These are phyloP conservation scores for Nakaseomyces bracarensis DNA, from an alignment of 1,139 yeast species.

Conservation along the genomic window DNA sequence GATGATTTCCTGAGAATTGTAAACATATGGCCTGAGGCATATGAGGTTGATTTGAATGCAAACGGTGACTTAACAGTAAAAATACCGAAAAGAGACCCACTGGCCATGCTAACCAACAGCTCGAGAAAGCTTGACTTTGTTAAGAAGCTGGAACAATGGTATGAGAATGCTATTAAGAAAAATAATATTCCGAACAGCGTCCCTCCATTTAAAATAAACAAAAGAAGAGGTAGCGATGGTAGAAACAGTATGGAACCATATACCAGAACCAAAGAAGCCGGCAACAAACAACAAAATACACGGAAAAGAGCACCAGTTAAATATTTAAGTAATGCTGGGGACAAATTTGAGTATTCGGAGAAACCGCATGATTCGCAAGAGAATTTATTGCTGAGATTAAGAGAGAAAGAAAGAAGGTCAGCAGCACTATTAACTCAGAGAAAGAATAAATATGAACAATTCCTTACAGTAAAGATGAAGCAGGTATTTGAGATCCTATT, in stretches of 20 bases:
- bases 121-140: constrained; percentile 25
- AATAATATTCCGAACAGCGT: constrained; percentile 16
- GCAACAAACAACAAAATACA: background rate
- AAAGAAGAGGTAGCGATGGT: constrained; percentile 16
- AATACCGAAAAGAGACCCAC: constrained; percentile 17
- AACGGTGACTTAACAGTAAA: constrained; percentile 20
- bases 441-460: constrained; percentile 35
- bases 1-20: constrained; percentile 16
- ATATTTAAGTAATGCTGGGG: constrained; percentile 17
- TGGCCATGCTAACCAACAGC: constrained; percentile 17
- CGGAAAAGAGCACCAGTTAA: constrained; percentile 6
- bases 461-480: constrained; percentile 38
- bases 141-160: constrained; percentile 24
- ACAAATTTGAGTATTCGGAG: constrained; percentile 16
- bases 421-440: constrained; percentile 23
- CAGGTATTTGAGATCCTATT: constrained; percentile 32
- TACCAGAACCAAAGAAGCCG: background rate
- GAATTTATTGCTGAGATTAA: constrained; percentile 22
- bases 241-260: constrained; percentile 10
- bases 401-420: constrained; percentile 26
- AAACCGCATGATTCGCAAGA: constrained; percentile 19
- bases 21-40: constrained; percentile 26
- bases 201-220: constrained; percentile 19
- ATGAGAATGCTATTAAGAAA: constrained; percentile 4
- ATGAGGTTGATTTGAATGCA: constrained; percentile 19